Percentiles rank a stretch among this genome's conserved stretches.
Conservation (phyloP, 108 stramenopile species). For the Skeletonema marinoi region DNA sequence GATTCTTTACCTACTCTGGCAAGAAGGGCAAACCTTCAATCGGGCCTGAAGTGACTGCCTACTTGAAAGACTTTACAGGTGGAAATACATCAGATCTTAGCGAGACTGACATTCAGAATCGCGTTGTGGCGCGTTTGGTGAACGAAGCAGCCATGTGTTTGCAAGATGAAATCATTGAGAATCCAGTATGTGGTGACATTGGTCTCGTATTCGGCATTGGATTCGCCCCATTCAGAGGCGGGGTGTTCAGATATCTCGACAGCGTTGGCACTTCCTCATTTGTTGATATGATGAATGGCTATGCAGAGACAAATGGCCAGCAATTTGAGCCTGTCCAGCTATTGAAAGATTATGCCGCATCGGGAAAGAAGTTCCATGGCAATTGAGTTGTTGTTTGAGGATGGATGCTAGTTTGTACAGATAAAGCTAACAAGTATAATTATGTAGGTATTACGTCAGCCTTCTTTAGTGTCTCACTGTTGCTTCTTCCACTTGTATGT, state of each 20-base stretch:
- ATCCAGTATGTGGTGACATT: constrained; percentile 97
- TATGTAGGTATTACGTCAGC: too few species aligned
- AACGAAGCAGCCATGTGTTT: constrained; percentile 98
- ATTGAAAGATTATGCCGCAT: constrained; percentile 93
- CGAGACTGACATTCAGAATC: constrained; percentile 93
- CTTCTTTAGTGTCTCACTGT: too few species aligned
- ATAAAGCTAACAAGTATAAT: not conserved
- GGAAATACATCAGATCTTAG: constrained; percentile 61
- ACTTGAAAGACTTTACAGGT: constrained; percentile 68
- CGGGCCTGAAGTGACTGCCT: constrained; percentile 80
- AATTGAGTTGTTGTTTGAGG: not conserved
- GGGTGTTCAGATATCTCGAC: constrained; percentile 97
- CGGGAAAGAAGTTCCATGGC: constrained; percentile 94
- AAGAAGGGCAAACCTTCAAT: constrained; percentile 91
- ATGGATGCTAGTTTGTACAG: not conserved
- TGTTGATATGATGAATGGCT: constrained; percentile 93
- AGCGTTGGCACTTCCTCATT: constrained; percentile 85
- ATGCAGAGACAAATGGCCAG: constrained; percentile 91
- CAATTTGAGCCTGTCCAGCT: constrained; percentile 98
- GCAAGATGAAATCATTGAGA: constrained; percentile 97
- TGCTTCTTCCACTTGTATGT: too few species aligned
- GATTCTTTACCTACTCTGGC: constrained; percentile 95
- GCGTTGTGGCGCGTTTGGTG: constrained; percentile 92
- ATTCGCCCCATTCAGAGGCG: constrained; percentile 99
- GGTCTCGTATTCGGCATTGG: constrained; percentile 99